Evolutionary conservation across 192 early-diverging fungal genomes (phyloP), one percentile per base, ranked within the genome.

Genomic region (Diversispora epigaea): DNA sequence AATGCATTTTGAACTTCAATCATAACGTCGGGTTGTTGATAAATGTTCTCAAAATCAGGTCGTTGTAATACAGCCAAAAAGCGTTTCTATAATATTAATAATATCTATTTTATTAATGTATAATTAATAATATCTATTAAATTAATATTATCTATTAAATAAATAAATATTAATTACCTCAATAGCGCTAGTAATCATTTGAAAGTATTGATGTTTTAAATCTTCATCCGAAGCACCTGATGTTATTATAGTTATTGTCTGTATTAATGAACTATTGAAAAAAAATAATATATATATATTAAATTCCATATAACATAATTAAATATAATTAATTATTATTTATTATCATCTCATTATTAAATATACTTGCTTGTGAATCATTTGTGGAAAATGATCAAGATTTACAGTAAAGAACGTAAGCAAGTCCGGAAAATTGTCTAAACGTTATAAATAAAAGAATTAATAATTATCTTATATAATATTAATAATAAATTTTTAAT

Each of bases 1-100:
- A 94, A 68, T 10, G 86, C 83, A 64, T 89, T 89, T 58, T 89
- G 81, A 32, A 94, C 84, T 47, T 85, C 79, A 39, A 81, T 83
- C 46, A 88, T 83, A 32, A 88, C 81, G 21, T 85, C 77, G 15
- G 79, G 75, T 3, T 68, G 60, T 78, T 93, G 91, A 78, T 86
- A 90, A 32, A 76, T 73, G 15, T 82, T 76, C 15, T 72, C 60
- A 75, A 94, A 92, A 43, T 85, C 82, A 10, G 90, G 86, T 56
- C 82, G 71, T 14, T 89, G 84, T 1, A 92, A 32, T 46, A 92
- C 80, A 8, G 79, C 69, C 0, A 83, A 76, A 12, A 92, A 80
- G 6, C 89, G 83, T 45, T 84, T 86, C 83, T 87, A 46, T 32
- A 32, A 32, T 32, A 32, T 32, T 2, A 32, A 32, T 32, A 32